phyloP scores from a whole-genome alignment of 345 rosid species.

The Eucalyptus pauciflora region DNA sequence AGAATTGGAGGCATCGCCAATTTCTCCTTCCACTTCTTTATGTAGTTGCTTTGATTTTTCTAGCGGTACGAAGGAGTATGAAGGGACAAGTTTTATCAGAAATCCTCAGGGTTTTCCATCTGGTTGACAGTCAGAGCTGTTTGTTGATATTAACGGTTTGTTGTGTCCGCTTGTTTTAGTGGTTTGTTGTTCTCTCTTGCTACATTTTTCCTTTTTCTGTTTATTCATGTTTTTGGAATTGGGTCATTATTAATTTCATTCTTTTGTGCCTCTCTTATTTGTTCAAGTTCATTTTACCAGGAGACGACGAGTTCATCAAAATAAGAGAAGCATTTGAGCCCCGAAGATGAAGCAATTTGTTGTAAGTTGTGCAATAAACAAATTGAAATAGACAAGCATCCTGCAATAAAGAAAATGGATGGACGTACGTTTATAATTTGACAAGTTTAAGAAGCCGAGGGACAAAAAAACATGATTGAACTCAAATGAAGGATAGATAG shows the following conservation, averaged over 20 bases:
- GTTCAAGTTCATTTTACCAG: not conserved
- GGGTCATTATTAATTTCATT: not conserved
- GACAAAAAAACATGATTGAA: accelerated
- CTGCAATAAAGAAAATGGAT: not conserved
- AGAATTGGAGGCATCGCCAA: no score
- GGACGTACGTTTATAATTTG: accelerated
- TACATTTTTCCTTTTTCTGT: no score
- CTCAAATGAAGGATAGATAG: not conserved
- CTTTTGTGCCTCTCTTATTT: not conserved
- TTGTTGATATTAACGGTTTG: no score
- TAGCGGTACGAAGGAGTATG: no score
- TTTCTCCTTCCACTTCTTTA: no score
- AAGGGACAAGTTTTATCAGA: no score
- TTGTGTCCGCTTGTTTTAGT: no score
- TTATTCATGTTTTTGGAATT: not conserved
- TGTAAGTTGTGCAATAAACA: not conserved
- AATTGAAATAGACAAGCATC: not conserved
- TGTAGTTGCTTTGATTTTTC: no score
- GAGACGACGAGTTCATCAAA: not conserved
- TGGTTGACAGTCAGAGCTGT: no score
- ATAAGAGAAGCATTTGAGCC: not conserved
- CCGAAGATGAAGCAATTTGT: not conserved
- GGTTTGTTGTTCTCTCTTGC: no score
- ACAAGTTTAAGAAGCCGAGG: accelerated
- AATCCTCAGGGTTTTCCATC: no score